phyloP scores from a whole-genome alignment of 768 basidiomycete species.

The Calocybe gangraenosa region DNA sequence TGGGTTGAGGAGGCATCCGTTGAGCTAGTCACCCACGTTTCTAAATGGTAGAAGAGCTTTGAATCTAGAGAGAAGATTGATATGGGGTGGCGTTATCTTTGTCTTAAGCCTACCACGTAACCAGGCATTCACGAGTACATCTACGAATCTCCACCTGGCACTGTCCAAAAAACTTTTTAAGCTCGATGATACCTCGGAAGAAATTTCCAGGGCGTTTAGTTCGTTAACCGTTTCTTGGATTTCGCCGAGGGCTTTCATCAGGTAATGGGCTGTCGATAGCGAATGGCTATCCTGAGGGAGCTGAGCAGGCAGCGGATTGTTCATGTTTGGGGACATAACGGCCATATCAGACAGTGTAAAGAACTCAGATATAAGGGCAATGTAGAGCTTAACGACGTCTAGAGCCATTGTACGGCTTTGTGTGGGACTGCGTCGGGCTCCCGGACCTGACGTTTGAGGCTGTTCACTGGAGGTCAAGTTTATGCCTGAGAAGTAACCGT shows the following conservation, averaged over 20 bases:
- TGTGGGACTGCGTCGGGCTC: conserved; percentile 71
- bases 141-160: conserved; percentile 83
- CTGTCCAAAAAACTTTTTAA: conserved; percentile 76
- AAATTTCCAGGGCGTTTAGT: conserved; percentile 73
- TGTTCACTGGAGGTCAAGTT: conserved; percentile 8
- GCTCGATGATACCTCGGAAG: conserved; percentile 62
- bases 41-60: conserved; percentile 74
- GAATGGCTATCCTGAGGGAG: conserved; percentile 79
- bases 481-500: background rate
- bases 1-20: conserved; percentile 63
- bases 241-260: conserved; percentile 77
- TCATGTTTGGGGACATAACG: conserved; percentile 49
- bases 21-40: conserved; percentile 75
- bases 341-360: conserved; percentile 78
- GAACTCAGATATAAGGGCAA: conserved; percentile 73
- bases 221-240: conserved; percentile 86
- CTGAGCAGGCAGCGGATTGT: conserved; percentile 39
- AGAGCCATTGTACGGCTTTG: conserved; percentile 82
- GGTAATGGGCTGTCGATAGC: conserved; percentile 76
- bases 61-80: conserved; percentile 53
- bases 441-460: conserved; percentile 28
- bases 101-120: conserved; percentile 58
- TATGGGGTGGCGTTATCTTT: background rate
- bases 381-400: conserved; percentile 78
- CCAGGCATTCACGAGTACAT: conserved; percentile 78